Base-by-base conservation (phyloP, 2,329 filamentous ascomycete genomes). In the Nemania abortiva region DNA sequence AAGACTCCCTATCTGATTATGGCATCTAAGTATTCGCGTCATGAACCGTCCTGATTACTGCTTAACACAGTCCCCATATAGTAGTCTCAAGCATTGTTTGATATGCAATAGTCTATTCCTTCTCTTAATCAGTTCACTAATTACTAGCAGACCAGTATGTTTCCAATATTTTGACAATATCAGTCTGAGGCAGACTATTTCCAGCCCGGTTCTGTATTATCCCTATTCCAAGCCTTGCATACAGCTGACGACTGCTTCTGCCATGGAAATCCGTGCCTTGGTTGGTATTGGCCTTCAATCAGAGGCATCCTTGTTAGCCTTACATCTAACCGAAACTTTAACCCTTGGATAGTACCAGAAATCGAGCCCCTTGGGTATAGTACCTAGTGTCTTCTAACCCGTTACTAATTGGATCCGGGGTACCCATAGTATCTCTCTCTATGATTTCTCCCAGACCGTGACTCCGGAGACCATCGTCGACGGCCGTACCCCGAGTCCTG, bases 241-340 rank as follows among this genome's bases (percentile, higher is more conserved):
- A 5, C 13, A 45, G 47, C 34, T 61, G 34, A 39, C 20, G 56
- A 49, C 11, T 49, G 1, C 29, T 52, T 10, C 45, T 20, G 20
- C 18, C n/a, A 50, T 57, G 22, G 4, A 6, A 7, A 29, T n/a
- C 39, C 27, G 20, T 34, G 1, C 22, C 13, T 18, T 7, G 5
- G 27, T 37, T 22, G 13, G 24, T 15, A 60, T 39, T 60, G 39
- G 22, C 18, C 6, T 15, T 39, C 3, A 47, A 24, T 34, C 39
- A 45, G 59, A 34, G n/a, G 5, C 9, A n/a, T 45, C 42, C 63
- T 42, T 60, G 31, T n/a, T n/a, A n/a, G n/a, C 47, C 49, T 39
- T 27, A 29, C 37, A 15, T 31, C 6, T 31, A 20, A n/a, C 24
- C 27, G 18, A 31, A 53, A 58, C 45, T 53, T 20, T 50, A 24